A percentile compares a stretch with the other conserved stretches of the same genome.
These are phyloP conservation scores for Emmonsia crescens DNA, from an alignment of 2,329 filamentous ascomycete genomes.

Conservation along the genomic window DNA sequence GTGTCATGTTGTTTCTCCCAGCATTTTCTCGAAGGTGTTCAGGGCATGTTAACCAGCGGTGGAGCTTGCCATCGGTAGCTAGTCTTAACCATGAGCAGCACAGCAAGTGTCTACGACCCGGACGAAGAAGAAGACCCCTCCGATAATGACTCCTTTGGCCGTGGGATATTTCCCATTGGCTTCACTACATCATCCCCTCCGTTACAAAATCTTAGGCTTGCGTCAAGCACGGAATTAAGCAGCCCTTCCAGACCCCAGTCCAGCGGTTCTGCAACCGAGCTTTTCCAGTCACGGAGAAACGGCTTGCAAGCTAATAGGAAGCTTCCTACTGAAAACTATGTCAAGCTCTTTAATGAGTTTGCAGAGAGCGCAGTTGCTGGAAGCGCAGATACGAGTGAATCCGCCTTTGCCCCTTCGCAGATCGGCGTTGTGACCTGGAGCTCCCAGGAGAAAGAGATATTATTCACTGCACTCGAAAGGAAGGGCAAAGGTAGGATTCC, in stretches of 20 bases:
- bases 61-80: neutral
- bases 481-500: constrained; percentile 53
- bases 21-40: constrained; percentile 1
- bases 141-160: neutral
- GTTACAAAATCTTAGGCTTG: constrained; percentile 8
- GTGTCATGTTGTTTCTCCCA: constrained; percentile 7
- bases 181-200: constrained; percentile 11
- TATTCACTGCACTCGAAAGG: constrained; percentile 56
- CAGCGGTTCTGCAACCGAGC: neutral
- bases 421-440: constrained; percentile 64
- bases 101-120: constrained; percentile 21
- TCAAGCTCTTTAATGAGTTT: constrained; percentile 44
- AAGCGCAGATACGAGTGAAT: constrained; percentile 7
- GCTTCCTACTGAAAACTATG: constrained; percentile 43
- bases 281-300: constrained; percentile 8
- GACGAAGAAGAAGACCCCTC: constrained; percentile 19
- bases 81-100: constrained; percentile 28
- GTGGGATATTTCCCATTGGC: neutral
- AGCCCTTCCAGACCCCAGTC: neutral
- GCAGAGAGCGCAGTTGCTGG: constrained; percentile 33
- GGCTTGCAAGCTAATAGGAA: constrained; percentile 21
- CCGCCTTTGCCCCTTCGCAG: constrained; percentile 40
- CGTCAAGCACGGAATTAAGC: constrained; percentile 6
- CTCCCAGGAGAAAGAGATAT: constrained; percentile 53
- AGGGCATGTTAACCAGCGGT: constrained; percentile 2